Percentiles rank a stretch among this genome's conserved stretches.
These are phyloP conservation scores for Gymnopilus dilepis DNA, from an alignment of 768 basidiomycete species.

Conservation along the genomic window DNA sequence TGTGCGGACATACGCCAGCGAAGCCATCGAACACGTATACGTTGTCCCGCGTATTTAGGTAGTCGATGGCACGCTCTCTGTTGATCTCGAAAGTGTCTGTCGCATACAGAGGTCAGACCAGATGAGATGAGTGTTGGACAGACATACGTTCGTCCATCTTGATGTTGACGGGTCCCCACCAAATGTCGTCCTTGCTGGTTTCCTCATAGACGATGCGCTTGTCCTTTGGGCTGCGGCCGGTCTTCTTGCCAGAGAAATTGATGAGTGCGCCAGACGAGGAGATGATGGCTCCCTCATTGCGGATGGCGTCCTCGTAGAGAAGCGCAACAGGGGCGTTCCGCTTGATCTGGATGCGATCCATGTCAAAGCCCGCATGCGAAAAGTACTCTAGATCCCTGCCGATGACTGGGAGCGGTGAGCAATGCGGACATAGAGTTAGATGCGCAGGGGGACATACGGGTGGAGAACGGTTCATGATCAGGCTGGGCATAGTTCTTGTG, in stretches of 20 bases:
- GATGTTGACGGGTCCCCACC: slow-evolving; percentile 99
- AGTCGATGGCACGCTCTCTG: slow-evolving; percentile 98
- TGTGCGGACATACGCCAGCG: slow-evolving; percentile 67
- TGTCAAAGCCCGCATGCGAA: slow-evolving; percentile 99
- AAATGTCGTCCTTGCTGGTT: slow-evolving; percentile 93
- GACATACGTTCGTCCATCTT: slow-evolving; percentile 94
- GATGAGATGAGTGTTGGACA: slow-evolving; percentile 3
- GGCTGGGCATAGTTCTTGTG: slow-evolving; percentile 86
- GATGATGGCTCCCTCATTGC: slow-evolving; percentile 98
- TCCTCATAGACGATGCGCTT: slow-evolving; percentile 99
- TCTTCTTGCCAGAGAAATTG: slow-evolving; percentile 99
- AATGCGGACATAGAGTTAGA: slow-evolving; percentile 5
- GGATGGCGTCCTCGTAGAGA: slow-evolving; percentile 97
- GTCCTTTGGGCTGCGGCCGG: slow-evolving; percentile 96
- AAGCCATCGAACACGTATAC: slow-evolving; percentile 98
- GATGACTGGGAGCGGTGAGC: slow-evolving; percentile 61
- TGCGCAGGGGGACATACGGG: slow-evolving; percentile 49
- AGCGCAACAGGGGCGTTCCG: slow-evolving; percentile 90
- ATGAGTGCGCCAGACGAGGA: slow-evolving; percentile 95
- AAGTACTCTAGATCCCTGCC: slow-evolving; percentile 95
- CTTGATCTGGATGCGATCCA: slow-evolving; percentile 95
- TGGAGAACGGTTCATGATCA: slow-evolving; percentile 65
- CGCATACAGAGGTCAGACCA: slow-evolving; percentile 2
- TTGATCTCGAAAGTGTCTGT: slow-evolving; percentile 98
- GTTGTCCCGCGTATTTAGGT: slow-evolving; percentile 96